Evolutionary conservation across 208 protist species (phyloP), one percentile per base, ranked within the genome.

Genomic region (Leishmania arabica): DNA sequence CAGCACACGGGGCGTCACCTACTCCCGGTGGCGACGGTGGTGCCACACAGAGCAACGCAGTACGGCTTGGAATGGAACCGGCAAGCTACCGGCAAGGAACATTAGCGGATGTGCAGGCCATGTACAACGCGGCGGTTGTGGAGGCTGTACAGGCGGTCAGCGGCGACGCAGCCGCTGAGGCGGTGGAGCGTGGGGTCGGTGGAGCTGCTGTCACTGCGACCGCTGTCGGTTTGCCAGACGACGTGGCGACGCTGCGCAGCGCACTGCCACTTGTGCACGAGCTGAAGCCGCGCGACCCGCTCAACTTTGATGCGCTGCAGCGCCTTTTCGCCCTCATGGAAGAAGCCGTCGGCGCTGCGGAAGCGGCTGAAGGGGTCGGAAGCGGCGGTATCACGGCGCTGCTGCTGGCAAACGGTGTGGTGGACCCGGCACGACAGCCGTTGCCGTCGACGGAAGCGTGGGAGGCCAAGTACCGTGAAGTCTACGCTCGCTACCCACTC

Each of bases 261-360:
- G 70, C 95, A 64, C 51, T 92, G 19, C 77, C 86, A 1, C 79
- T 84, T 53, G 88, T 97, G 69, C 85, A 81, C 37, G 79, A 88
- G 53, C 17, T 95, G 71, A 88, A 91, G 80, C 93, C 93, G 11
- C 85, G 82, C 37, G 80, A 85, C 34, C 70, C 84, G 19, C 76
- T 97, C 76, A 86, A 76, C 81, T 97, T 89, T 84, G 92, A 95
- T 40, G 88, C 87, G n/a, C 84, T 91, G 62, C 82, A 78, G 68
- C 86, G 86, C 21, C 88, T 97, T 6, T 77, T 82, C 45, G 79
- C 77, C n/a, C 27, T 95, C 11, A 84, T 92, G 68, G 70, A 84
- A n/a, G 62, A 88, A 8, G 76, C 71, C 37, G 78, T 40, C 37
- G 76, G 8, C 19, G 51, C 49, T 9, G 54, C 65, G 42, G 37